These are phyloP conservation scores for Trifolium pratense DNA, from an alignment of 306 rosid genomes.

Conservation along the genomic window DNA sequence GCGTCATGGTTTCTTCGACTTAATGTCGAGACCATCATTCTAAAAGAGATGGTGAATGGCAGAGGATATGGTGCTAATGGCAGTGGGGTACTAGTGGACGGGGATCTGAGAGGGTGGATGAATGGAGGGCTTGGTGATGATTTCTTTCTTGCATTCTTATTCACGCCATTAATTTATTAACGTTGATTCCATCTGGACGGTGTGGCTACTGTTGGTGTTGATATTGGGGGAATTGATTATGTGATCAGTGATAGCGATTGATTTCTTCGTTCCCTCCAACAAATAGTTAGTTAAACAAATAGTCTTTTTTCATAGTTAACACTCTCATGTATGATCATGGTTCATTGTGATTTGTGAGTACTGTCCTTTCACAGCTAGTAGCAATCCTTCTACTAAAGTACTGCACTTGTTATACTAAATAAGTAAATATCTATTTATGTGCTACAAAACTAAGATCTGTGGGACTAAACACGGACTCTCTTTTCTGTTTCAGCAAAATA, in stretches of 20 bases:
- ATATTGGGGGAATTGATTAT: background rate
- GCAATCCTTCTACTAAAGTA: background rate
- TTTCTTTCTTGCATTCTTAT: background rate
- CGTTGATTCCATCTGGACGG: background rate
- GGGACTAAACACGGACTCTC: background rate
- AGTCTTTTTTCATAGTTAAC: constrained; percentile 18
- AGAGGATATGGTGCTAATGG: background rate
- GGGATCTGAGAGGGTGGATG: background rate
- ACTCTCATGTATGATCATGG: constrained; percentile 16
- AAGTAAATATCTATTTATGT: background rate
- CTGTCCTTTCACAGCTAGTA: constrained; percentile 3
- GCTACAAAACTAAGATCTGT: background rate
- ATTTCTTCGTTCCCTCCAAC: background rate
- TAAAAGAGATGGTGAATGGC: background rate
- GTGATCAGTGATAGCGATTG: background rate
- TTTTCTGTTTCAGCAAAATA: constrained; percentile 67
- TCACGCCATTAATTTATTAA: background rate
- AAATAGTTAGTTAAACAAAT: background rate
- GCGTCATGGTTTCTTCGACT: background rate
- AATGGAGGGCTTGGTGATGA: background rate
- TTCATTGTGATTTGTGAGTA: background rate
- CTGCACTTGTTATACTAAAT: background rate
- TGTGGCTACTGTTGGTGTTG: background rate
- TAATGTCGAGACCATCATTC: background rate
- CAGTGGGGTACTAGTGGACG: background rate